Evolutionary conservation across 1,284 basidiomycete genomes (phyloP).

Genomic region (Pseudozyma pruni): DNA sequence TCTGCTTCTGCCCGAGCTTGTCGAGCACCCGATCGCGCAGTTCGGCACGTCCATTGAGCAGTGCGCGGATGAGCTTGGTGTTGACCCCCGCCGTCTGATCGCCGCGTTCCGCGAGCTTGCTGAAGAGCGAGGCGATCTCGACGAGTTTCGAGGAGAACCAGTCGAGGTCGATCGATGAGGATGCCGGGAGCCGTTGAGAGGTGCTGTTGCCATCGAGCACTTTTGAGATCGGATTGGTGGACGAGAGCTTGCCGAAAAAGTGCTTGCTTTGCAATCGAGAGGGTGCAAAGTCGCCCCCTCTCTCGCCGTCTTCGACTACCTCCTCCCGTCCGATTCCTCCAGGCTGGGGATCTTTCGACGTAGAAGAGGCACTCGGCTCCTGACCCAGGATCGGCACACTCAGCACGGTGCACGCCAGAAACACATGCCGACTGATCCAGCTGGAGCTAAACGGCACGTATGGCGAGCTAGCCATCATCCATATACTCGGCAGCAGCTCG

Average conservation of each 20-base stretch:
- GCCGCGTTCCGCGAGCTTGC: constrained; percentile 17
- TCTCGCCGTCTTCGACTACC: background rate
- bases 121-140: constrained; percentile 23
- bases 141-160: constrained; percentile 31
- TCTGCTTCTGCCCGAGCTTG: constrained; percentile 18
- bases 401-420: constrained; percentile 32
- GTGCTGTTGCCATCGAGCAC: constrained; percentile 10
- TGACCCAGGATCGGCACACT: constrained; percentile 25
- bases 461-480: constrained; percentile 25
- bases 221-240: background rate
- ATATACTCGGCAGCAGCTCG: constrained; percentile 31
- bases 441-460: constrained; percentile 28
- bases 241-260: constrained; percentile 9
- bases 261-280: constrained; percentile 10
- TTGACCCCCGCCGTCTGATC: constrained; percentile 31
- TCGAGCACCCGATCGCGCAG: constrained; percentile 26
- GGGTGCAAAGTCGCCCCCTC: constrained; percentile 18
- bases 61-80: constrained; percentile 20
- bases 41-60: constrained; percentile 24
- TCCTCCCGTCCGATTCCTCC: too few species aligned
- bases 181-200: background rate
- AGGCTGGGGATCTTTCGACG: too few species aligned
- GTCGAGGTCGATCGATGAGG: constrained; percentile 21
- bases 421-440: constrained; percentile 34
- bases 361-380: constrained; percentile 6